Conservation (phyloP, 768 basidiomycete genomes). For the Mycena alexandri region DNA sequence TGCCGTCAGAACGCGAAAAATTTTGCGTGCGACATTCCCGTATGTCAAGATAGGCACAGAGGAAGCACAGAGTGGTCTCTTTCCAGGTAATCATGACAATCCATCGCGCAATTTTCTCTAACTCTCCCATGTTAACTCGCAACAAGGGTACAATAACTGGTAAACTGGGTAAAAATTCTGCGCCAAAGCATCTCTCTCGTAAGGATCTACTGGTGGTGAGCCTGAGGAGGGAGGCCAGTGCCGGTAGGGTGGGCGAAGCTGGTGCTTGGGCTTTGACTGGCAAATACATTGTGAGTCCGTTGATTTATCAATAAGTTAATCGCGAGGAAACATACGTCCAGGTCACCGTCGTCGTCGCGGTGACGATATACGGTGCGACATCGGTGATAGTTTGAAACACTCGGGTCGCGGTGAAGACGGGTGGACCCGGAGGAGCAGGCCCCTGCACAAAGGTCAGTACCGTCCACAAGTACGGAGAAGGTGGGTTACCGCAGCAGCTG, state of each 20-base stretch:
- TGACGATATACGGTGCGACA: slow-evolving; percentile 46
- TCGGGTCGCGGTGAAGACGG: slow-evolving; percentile 42
- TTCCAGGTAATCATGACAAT: no score
- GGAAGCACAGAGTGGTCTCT: no score
- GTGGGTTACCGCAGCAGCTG: slow-evolving; percentile 27
- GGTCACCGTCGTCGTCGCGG: slow-evolving; percentile 43
- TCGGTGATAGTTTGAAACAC: slow-evolving; percentile 44
- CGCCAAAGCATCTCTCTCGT: no score
- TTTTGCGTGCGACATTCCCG: no score
- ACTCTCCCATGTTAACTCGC: no score
- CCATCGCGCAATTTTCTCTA: no score
- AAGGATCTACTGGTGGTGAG: no score
- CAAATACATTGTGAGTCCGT: background rate
- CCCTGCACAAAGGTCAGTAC: background rate
- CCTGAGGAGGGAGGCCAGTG: background rate
- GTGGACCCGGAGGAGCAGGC: background rate
- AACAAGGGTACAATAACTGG: no score
- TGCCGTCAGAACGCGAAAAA: no score
- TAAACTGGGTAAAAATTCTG: no score
- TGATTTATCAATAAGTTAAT: background rate
- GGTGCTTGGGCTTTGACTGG: slow-evolving; percentile 38
- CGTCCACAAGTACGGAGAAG: background rate
- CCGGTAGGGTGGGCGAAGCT: background rate
- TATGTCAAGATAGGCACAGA: no score
- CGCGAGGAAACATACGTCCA: slow-evolving; percentile 48